Evolutionary conservation across 2,329 filamentous ascomycete species (phyloP), one percentile per base, ranked within the genome.

Genomic region (Penicillium janthinellum): DNA sequence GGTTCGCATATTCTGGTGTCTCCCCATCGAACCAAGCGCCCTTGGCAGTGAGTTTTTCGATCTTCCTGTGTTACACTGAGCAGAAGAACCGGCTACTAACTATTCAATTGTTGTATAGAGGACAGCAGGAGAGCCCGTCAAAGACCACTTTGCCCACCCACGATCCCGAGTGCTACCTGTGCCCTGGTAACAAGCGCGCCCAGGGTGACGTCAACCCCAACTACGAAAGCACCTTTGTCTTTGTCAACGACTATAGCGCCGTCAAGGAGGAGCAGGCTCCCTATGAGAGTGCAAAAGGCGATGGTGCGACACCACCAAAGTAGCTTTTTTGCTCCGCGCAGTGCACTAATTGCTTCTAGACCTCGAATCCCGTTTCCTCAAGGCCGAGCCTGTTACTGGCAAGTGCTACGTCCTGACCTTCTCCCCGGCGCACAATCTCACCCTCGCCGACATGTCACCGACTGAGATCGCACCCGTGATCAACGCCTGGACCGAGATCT

Each of bases 341-440:
- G 34, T 12, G 48, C 22, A 34, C 59, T 65, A 5, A 65, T 42
- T 37, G 31, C 15, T 25, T 20, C 2, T 62, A 91, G 90, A 88
- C 68, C 81, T 93, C 37, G 88, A 91, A 53, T 88, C 88, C 7
- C 82, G 89, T 34, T 86, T 99, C 41, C 86, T 99, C 39, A 87
- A 87, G 68, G 94, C 92, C 25, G 87, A 96, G 73, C 84, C 91
- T 8, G 93, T 96, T 58, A 97, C 91, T 53, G 95, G 95, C 64
- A 94, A 94, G 81, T 99, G 95, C 82, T 98, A 96, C 77, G 95
- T 99, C 57, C 85, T 99, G 56, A 96, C 93, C 58, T 99, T 99
- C 78, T 95, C 92, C 7, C 88, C 92, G 2, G 88, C 88, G 65
- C 95, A 99, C 78, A 90, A 97, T 76, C 80, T 96, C 61, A 99